Percentiles rank a stretch among this genome's conserved stretches.
phyloP scores from a whole-genome alignment of 2,329 filamentous ascomycete species.

The Exophiala phaeomuriformis region DNA sequence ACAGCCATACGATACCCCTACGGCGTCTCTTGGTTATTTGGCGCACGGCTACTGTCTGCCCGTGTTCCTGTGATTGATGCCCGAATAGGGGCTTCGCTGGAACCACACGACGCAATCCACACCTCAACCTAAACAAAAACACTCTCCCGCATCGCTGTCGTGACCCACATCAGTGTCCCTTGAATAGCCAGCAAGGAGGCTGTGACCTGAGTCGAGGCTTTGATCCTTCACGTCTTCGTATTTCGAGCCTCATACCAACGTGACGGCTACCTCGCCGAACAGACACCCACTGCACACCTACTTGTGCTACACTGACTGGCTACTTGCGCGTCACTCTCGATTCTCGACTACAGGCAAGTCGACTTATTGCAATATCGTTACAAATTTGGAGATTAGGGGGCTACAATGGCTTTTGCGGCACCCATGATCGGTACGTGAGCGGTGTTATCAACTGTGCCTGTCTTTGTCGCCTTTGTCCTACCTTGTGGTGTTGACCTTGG shows the following conservation, averaged over 20 bases:
- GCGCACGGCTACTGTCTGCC: conserved; percentile 2
- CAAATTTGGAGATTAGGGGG: neutral
- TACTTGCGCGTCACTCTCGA: neutral
- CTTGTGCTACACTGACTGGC: neutral
- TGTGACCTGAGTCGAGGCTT: neutral
- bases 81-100: neutral
- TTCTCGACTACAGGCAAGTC: neutral
- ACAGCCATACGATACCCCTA: conserved; percentile 1
- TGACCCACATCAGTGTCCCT: neutral
- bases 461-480: neutral
- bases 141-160: conserved; percentile 1
- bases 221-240: neutral
- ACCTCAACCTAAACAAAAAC: neutral
- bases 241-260: too few relatives aligned
- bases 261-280: too few relatives aligned
- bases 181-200: neutral
- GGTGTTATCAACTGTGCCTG: neutral
- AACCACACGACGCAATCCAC: neutral
- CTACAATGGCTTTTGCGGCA: conserved; percentile 18
- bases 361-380: neutral
- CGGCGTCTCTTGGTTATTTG: conserved; percentile 8
- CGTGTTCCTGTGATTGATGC: conserved; percentile 3
- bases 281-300: neutral
- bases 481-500: neutral
- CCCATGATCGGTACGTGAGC: conserved; percentile 14